A percentile compares a stretch with the other conserved stretches of the same genome.
Evolutionary conservation across 2,329 filamentous ascomycete genomes (phyloP).

Genomic region (Capronia americana): DNA sequence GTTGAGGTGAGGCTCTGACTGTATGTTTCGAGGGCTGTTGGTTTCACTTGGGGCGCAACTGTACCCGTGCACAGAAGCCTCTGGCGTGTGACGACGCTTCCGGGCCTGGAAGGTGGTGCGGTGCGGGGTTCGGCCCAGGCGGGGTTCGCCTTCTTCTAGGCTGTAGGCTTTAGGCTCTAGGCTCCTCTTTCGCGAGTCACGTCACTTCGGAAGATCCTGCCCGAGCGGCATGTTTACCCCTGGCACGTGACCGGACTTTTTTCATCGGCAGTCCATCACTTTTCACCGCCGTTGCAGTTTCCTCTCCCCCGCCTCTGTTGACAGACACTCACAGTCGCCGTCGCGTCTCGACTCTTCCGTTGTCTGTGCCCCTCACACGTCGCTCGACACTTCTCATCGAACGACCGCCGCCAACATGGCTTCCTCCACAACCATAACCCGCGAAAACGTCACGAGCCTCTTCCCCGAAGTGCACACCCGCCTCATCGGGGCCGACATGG

Average conservation of each 20-base stretch:
- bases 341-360: not conserved
- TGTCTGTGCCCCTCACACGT: not conserved
- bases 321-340: not conserved
- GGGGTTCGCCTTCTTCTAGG: not conserved
- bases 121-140: not conserved
- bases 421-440: conserved; percentile 66
- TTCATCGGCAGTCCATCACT: not conserved
- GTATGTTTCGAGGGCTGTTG: not conserved
- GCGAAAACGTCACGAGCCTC: conserved; percentile 81
- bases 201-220: conserved; percentile 12
- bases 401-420: conserved; percentile 36
- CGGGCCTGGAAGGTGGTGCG: not conserved
- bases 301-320: not conserved
- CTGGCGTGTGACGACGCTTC: not conserved
- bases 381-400: not conserved
- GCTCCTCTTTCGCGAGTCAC: conserved; percentile 1
- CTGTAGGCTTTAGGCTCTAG: too few species aligned
- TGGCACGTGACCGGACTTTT: conserved; percentile 24
- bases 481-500: conserved; percentile 57
- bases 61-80: not conserved
- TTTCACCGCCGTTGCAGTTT: conserved; percentile 11
- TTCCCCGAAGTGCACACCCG: conserved; percentile 79
- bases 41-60: not conserved
- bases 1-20: not conserved
- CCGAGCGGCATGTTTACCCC: conserved; percentile 10